These are phyloP conservation scores for barrel medic (Medicago truncatula) DNA, from an alignment of 306 rosid genomes.

Conservation along the genomic window DNA sequence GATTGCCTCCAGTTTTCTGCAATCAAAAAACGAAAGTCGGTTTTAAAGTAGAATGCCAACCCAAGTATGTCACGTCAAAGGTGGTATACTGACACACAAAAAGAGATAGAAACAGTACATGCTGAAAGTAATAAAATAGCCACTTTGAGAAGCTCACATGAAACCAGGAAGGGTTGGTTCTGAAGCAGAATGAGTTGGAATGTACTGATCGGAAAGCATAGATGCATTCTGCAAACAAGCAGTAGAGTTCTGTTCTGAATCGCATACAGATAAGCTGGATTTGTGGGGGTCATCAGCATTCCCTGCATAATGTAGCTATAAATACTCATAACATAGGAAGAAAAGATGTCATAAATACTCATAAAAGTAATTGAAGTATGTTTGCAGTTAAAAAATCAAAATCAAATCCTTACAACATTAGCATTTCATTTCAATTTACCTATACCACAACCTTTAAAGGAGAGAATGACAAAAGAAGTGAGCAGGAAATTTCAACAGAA, in stretches of 20 bases:
- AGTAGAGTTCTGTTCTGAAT: conserved; percentile 48
- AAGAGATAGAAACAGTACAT: conserved; percentile 38
- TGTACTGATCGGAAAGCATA: conserved; percentile 49
- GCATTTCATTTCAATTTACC: conserved; percentile 18
- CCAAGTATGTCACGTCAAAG: conserved; percentile 13
- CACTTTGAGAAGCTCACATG: conserved; percentile 57
- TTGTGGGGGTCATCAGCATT: conserved; percentile 48
- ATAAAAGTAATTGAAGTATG: conserved; percentile 11
- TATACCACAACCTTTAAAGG: not conserved
- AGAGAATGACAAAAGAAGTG: not conserved
- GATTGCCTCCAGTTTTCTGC: conserved; percentile 62
- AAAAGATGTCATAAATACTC: conserved; percentile 3
- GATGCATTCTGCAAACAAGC: conserved; percentile 47
- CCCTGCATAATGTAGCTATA: conserved; percentile 53
- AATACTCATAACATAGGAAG: conserved; percentile 13
- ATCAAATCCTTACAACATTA: not conserved
- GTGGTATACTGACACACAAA: conserved; percentile 22
- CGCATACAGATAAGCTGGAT: conserved; percentile 44
- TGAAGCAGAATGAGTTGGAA: conserved; percentile 45
- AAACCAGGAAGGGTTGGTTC: conserved; percentile 46
- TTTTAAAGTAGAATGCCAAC: conserved; percentile 36
- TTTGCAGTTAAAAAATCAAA: conserved; percentile 17
- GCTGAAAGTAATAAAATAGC: conserved; percentile 31
- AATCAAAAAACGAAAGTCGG: conserved; percentile 30
- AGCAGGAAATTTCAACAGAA: conserved; percentile 18